Base-by-base conservation (phyloP, 2,329 filamentous ascomycete species). In the Cadophora sp. region DNA sequence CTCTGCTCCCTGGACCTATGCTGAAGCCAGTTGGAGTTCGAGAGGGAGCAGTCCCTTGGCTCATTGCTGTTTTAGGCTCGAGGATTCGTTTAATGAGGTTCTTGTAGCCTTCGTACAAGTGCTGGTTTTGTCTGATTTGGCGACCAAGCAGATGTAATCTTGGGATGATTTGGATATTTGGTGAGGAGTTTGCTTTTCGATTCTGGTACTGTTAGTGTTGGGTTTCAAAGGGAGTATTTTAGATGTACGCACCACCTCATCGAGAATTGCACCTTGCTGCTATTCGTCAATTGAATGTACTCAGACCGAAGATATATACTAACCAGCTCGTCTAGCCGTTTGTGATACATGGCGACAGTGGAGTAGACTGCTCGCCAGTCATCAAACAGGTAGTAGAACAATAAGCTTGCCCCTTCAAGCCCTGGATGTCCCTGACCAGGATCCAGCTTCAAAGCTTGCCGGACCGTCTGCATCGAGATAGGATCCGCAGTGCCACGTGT, bases 311-410 rank as follows among this genome's bases (percentile, higher is more conserved):
- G 48, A 41, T 20, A 16, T 39, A 43, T 22, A 73, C 80, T 70
- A 75, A 86, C 85, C 67, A 88, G 78, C 18, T 80, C 76, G 55
- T 83, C 80, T 7, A 90, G 76, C 65, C 74, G 85, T 74, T 67
- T 76, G 73, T 73, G 83, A 72, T 81, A 81, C 1, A 70, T 74
- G 11, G 82, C 84, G 14, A 90, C 80, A 5, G 87, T 81, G 30
- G 83, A 83, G 61, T 85, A 86, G 0, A 85, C 87, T 3, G 86
- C 85, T 43, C 83, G 82, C 80, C 88, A 90, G 73, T 90, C 88
- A 73, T 91, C 88, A 72, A 90, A 90, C 0, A 90, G 78, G 72
- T 89, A 90, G 75, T 89, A 90, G 77, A 90, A 89, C 2, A 90
- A 78, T 22, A 88, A 80, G 22, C 87, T 87, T 0, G 87, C 83